Evolutionary conservation across 768 basidiomycete species (phyloP), one percentile per base, ranked within the genome.

Genomic region (Kwoniella sp.): DNA sequence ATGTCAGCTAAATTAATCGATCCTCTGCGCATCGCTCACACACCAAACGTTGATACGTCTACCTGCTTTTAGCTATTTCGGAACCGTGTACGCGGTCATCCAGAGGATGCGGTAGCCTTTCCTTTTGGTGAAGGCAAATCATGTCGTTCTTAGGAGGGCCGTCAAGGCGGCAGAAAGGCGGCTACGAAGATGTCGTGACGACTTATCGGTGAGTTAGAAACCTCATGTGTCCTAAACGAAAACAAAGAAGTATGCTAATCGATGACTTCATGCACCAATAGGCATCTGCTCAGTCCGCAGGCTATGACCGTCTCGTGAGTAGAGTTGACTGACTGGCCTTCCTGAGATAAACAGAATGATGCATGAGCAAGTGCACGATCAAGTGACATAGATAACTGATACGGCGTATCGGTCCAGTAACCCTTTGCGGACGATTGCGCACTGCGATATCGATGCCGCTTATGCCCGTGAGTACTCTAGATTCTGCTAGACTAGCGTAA

Each of bases 381-480:
- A n/a, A n/a, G n/a, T n/a, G n/a, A n/a, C n/a, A n/a, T n/a, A n/a
- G 41, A 4, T 23, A 41, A 22, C 61, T 28, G 34, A 57, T 25
- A 28, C 1, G 11, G n/a, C 26, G n/a, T 41, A 74, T 7, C 22
- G 2, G 37, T 50, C 17, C 11, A 61, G 77, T 55, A 80, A 78
- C 63, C 79, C 79, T 4, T 67, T 80, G 25, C 60, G 93, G 12
- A 89, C 90, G 51, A 84, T 97, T 38, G 93, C 92, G 0, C 88
- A 96, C 50, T 93, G 92, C 78, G 93, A 97, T 75, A 90, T 83
- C 29, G 83, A 83, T 67, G 82, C 83, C 15, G 83, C 83, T 3
- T 81, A 81, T 55, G 89, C 86, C 47, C 81, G 79, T 79, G 41
- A 63, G 79, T 69, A n/a, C n/a, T n/a, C n/a, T 8, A 2, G 22